Percentiles rank a stretch among this genome's conserved stretches.
Evolutionary conservation across 345 rosid genomes (phyloP).

Genomic region (Murraya koenigii): DNA sequence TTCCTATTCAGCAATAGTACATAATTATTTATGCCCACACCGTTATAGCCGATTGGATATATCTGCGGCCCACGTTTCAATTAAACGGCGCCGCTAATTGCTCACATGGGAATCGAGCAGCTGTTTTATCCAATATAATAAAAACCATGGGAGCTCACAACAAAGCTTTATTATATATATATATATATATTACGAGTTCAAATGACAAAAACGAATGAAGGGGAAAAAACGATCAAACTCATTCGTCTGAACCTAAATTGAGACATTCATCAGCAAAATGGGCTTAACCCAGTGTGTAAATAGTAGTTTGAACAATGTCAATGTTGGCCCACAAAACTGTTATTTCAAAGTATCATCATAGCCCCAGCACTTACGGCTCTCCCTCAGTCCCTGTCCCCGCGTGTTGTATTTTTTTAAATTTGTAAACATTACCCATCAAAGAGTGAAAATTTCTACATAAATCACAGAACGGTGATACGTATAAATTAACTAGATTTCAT

Average conservation of each 20-base stretch:
- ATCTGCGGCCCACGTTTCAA: not conserved
- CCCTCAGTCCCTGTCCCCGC: not conserved
- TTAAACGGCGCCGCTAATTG: not conserved
- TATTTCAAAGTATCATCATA: not conserved
- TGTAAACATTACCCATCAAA: not conserved
- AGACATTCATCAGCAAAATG: not conserved
- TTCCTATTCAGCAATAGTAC: too few species aligned
- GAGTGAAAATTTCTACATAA: not conserved
- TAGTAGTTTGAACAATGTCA: not conserved
- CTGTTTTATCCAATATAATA: not conserved
- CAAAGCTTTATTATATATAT: too few species aligned
- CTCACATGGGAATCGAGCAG: not conserved
- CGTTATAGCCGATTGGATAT: not conserved
- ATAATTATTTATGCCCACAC: not conserved
- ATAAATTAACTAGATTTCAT: conserved; percentile 65
- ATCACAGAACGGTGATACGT: not conserved
- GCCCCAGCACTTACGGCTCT: not conserved
- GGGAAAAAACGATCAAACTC: too few species aligned
- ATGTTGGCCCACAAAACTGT: not conserved
- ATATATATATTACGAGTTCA: too few species aligned
- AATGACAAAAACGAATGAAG: too few species aligned
- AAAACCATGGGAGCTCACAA: not conserved
- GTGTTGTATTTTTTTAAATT: not conserved
- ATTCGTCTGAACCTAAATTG: too few species aligned
- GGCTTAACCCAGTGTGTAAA: not conserved